A percentile compares a stretch with the other conserved stretches of the same genome.
Evolutionary conservation across 306 rosid genomes (phyloP).

Genomic region (Dryas drummondii): DNA sequence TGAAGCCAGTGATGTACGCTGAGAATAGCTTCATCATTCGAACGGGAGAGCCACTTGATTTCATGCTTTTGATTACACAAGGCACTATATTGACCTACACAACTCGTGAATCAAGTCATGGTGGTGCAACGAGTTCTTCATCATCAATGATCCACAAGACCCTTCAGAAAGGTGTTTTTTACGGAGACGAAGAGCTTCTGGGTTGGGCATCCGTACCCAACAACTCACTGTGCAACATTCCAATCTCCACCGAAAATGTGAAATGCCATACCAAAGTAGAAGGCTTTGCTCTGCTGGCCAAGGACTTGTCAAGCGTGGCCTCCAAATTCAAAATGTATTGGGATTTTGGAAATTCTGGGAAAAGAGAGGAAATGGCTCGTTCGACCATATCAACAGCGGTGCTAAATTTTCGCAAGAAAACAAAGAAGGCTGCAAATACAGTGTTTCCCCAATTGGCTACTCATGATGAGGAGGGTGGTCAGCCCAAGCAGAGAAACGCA

Average conservation of each 20-base stretch:
- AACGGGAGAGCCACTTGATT: constrained; percentile 12
- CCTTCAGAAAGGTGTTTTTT: neutral
- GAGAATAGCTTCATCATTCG: neutral
- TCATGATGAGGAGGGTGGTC: no score
- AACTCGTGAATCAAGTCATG: neutral
- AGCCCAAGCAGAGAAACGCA: no score
- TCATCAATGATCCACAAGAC: neutral
- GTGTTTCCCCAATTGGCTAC: no score
- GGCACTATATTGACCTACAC: constrained; percentile 10
- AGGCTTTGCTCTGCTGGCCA: constrained; percentile 8
- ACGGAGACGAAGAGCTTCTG: constrained; percentile 12
- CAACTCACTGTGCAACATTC: constrained; percentile 34
- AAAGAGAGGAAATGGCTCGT: neutral
- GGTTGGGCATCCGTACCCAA: constrained; percentile 27
- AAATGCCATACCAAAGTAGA: constrained; percentile 41
- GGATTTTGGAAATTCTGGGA: neutral
- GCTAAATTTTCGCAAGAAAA: no score
- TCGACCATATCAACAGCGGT: neutral
- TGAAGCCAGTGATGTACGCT: neutral
- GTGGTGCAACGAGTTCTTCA: neutral
- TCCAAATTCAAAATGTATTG: neutral
- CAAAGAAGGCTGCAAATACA: no score
- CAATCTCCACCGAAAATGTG: constrained; percentile 39
- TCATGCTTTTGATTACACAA: constrained; percentile 1
- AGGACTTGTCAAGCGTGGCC: neutral